Conservation (phyloP, 2,329 filamentous ascomycete species). For the Talaromyces piceae region DNA sequence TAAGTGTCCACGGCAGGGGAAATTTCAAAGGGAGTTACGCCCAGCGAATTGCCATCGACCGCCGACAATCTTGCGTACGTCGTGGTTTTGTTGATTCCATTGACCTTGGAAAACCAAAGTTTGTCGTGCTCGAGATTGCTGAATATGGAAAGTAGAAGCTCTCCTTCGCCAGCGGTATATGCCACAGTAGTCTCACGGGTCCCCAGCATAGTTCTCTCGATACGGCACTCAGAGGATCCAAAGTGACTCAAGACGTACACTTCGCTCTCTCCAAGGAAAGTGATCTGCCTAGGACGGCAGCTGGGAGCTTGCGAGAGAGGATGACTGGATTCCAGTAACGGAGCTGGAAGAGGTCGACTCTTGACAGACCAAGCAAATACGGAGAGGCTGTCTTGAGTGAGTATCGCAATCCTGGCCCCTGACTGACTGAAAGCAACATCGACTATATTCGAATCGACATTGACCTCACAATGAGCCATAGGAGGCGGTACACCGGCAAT, state of each 20-base stretch:
- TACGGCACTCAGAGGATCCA: conserved; percentile 21
- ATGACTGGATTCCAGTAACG: conserved; percentile 32
- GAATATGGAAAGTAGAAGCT: conserved; percentile 32
- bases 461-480: conserved; percentile 75
- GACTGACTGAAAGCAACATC: conserved; percentile 67
- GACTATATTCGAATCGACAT: conserved; percentile 53
- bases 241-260: conserved; percentile 36
- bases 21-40: conserved; percentile 21
- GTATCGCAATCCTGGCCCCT: conserved; percentile 60
- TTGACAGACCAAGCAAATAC: conserved; percentile 63
- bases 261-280: conserved; percentile 37
- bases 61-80: conserved; percentile 15
- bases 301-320: conserved; percentile 22
- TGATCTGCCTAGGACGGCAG: conserved; percentile 38
- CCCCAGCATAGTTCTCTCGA: conserved; percentile 29
- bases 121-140: conserved; percentile 26
- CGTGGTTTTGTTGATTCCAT: conserved; percentile 18
- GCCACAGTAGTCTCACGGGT: conserved; percentile 23
- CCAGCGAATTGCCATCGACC: conserved; percentile 12
- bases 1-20: conserved; percentile 29
- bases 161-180: conserved; percentile 25
- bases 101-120: conserved; percentile 31
- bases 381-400: conserved; percentile 60
- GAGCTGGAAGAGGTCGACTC: conserved; percentile 27
- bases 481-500: conserved; percentile 83